Evolutionary conservation across 495 filamentous ascomycete species (phyloP).

Genomic region (Mytilinidion resinicola): DNA sequence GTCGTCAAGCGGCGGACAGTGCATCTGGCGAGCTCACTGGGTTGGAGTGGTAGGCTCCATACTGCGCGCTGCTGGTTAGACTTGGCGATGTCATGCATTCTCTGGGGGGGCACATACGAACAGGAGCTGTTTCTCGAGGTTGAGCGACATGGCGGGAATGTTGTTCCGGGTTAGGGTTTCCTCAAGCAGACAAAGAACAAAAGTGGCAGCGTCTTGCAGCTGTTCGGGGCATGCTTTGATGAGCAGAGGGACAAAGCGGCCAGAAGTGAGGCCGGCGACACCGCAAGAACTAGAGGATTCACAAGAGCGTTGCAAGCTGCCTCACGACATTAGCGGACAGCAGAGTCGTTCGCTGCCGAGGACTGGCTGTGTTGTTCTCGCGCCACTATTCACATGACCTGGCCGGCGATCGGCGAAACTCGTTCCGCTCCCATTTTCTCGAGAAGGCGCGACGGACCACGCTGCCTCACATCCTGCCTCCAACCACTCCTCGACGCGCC

Average conservation of each 20-base stretch:
- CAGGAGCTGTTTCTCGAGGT: slow-evolving; percentile 71
- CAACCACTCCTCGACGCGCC: neutral
- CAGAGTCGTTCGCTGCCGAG: neutral
- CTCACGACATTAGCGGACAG: neutral
- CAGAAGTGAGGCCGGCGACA: neutral
- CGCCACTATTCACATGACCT: neutral
- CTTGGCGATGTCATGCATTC: neutral
- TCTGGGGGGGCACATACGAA: slow-evolving; percentile 53
- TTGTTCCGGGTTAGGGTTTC: neutral
- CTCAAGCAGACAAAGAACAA: neutral
- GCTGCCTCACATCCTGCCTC: neutral
- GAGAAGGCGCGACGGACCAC: neutral
- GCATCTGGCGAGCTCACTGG: slow-evolving; percentile 41
- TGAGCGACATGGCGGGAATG: slow-evolving; percentile 55
- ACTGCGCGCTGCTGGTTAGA: slow-evolving; percentile 50
- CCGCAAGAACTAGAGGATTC: neutral
- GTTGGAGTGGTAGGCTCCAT: slow-evolving; percentile 91
- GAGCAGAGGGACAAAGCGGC: neutral
- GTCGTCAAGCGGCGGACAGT: slow-evolving; percentile 10
- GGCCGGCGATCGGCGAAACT: neutral
- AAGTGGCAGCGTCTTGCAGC: neutral
- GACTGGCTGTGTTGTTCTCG: neutral
- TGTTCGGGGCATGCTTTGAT: slow-evolving; percentile 6
- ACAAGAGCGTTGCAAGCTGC: neutral
- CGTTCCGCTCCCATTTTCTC: neutral